Evolutionary conservation across 345 rosid species (phyloP).

Genomic region (Pistacia vera): DNA sequence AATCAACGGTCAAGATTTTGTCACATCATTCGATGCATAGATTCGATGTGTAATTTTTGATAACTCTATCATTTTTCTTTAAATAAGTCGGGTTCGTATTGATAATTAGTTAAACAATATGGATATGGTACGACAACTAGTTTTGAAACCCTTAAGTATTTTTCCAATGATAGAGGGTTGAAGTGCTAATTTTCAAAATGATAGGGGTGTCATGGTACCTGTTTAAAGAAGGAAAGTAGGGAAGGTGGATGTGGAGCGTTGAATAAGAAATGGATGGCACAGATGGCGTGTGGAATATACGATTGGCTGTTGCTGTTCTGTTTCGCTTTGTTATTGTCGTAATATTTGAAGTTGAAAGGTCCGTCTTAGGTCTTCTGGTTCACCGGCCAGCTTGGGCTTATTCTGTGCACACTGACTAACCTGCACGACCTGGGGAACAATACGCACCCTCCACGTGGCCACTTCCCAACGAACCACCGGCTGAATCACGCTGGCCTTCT

Average conservation of each 20-base stretch:
- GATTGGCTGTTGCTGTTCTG: conserved; percentile 13
- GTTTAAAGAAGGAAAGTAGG: background rate
- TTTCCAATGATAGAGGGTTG: too few species aligned
- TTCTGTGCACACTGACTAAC: background rate
- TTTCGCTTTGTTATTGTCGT: conserved; percentile 26
- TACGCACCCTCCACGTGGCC: background rate
- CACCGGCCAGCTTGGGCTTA: conserved; percentile 14
- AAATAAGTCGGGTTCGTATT: too few species aligned
- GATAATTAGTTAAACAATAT: too few species aligned
- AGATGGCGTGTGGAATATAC: conserved; percentile 37
- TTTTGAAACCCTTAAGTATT: too few species aligned
- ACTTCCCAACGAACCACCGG: too few species aligned
- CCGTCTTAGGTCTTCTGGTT: conserved; percentile 28
- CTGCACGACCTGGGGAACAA: background rate
- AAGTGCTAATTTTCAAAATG: background rate
- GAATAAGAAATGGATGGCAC: conserved; percentile 44
- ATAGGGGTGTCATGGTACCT: background rate
- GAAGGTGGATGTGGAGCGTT: conserved; percentile 32
- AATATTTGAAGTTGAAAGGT: conserved; percentile 24
- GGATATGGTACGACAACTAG: too few species aligned
- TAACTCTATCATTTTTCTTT: too few species aligned
- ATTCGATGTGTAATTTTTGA: too few species aligned
- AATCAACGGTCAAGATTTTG: too few species aligned
- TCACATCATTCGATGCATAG: too few species aligned
- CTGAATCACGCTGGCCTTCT: background rate